These are phyloP conservation scores for Piper longum DNA, from an alignment of 164 flowering plant species.

Conservation along the genomic window DNA sequence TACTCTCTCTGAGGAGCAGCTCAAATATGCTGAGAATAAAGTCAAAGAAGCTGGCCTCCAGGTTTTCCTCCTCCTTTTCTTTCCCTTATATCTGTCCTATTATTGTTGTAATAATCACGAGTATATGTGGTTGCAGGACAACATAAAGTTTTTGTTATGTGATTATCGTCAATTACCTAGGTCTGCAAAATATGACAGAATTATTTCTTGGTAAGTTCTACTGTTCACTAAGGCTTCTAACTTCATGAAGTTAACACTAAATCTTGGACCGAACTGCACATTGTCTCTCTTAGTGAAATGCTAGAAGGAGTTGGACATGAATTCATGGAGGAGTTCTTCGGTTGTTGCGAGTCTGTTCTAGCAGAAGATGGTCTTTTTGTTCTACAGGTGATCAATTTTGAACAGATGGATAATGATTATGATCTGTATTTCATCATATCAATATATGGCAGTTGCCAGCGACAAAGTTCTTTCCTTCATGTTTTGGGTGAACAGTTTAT, in stretches of 20 bases:
- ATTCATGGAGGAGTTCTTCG: constrained; percentile 70
- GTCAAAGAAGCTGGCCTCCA: constrained; percentile 79
- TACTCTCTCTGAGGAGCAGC: constrained; percentile 73
- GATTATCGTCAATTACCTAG: constrained; percentile 72
- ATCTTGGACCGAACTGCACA: background rate
- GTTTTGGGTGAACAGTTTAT: constrained; percentile 34
- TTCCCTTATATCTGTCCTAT: background rate
- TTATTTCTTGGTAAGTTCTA: constrained; percentile 56
- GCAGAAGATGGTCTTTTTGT: constrained; percentile 74
- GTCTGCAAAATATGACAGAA: constrained; percentile 48
- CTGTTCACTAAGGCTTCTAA: background rate
- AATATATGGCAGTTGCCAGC: no score
- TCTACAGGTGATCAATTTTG: constrained; percentile 51
- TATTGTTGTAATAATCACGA: background rate
- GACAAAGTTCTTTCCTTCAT: no score
- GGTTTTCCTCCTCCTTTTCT: constrained; percentile 19
- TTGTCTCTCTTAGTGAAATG: constrained; percentile 56
- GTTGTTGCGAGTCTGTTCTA: constrained; percentile 59
- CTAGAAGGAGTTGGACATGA: constrained; percentile 87
- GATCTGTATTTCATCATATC: background rate
- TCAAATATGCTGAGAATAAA: constrained; percentile 54
- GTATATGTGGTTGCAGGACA: constrained; percentile 31
- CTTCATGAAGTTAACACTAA: background rate
- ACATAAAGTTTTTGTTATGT: constrained; percentile 53
- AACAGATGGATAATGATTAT: background rate